Evolutionary conservation across 768 basidiomycete genomes (phyloP).

Genomic region (Mycena polygramma): DNA sequence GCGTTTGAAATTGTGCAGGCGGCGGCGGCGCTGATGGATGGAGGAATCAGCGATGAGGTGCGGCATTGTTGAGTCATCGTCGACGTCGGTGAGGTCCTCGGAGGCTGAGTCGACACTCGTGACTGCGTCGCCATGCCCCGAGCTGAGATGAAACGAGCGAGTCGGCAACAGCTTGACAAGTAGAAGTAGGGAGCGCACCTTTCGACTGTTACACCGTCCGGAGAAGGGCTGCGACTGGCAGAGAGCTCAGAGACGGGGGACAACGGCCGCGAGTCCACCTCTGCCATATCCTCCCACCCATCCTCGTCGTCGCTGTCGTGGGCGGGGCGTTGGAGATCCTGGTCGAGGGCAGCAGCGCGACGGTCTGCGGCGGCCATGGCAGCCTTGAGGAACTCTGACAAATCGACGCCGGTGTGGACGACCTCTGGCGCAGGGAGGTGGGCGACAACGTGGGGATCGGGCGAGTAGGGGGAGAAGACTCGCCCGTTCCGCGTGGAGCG

Average conservation of each 20-base stretch:
- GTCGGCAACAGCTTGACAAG: too few relatives aligned
- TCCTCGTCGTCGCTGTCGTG: not conserved
- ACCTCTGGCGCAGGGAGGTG: not conserved
- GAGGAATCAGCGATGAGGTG: not conserved
- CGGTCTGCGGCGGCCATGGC: not conserved
- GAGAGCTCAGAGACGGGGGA: not conserved
- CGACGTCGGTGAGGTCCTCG: not conserved
- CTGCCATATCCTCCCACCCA: not conserved
- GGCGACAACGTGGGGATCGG: too few relatives aligned
- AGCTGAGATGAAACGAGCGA: too few relatives aligned
- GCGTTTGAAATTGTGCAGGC: not conserved
- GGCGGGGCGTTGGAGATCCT: not conserved
- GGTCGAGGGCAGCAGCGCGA: not conserved
- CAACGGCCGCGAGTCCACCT: not conserved
- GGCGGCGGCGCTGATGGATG: not conserved
- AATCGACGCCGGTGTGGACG: constrained; percentile 1
- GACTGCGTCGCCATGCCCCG: too few relatives aligned
- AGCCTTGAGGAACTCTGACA: not conserved
- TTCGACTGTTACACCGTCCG: not conserved
- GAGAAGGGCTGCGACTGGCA: not conserved
- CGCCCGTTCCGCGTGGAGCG: too few relatives aligned
- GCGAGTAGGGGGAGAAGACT: too few relatives aligned
- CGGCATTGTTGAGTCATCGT: not conserved
- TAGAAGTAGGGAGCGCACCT: not conserved
- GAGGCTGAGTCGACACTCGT: too few relatives aligned